Conservation (phyloP, 768 basidiomycete species). For the Sporobolomyces pararoseus region DNA sequence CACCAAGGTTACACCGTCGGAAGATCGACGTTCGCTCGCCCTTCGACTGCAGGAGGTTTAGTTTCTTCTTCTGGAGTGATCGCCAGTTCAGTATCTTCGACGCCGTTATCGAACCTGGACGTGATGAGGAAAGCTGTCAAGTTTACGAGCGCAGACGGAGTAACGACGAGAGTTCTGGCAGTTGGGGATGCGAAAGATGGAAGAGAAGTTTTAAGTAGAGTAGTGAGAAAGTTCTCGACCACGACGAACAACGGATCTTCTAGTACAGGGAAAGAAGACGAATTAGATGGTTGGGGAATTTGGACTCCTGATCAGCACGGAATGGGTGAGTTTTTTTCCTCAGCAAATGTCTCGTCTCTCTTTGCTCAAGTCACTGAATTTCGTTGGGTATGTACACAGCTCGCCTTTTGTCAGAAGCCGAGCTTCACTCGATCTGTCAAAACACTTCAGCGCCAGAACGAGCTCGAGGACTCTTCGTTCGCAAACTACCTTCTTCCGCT, state of each 20-base stretch:
- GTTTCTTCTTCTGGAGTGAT: slow-evolving; percentile 19
- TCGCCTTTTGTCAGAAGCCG: slow-evolving; percentile 39
- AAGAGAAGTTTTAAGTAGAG: slow-evolving; percentile 79
- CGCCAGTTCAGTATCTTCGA: slow-evolving; percentile 8
- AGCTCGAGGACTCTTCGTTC: slow-evolving; percentile 40
- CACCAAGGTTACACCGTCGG: slow-evolving; percentile 26
- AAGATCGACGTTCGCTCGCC: slow-evolving; percentile 11
- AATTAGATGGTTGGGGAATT: slow-evolving; percentile 44
- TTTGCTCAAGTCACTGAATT: neutral
- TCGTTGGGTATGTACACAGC: slow-evolving; percentile 13
- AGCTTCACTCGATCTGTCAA: slow-evolving; percentile 43
- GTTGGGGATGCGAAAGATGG: slow-evolving; percentile 71
- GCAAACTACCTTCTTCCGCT: slow-evolving; percentile 23
- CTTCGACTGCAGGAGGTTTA: slow-evolving; percentile 19
- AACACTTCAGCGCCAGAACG: slow-evolving; percentile 40
- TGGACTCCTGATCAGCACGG: slow-evolving; percentile 36
- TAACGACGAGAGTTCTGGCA: slow-evolving; percentile 60
- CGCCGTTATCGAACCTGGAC: slow-evolving; percentile 56
- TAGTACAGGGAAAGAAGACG: slow-evolving; percentile 15
- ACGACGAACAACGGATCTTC: slow-evolving; percentile 22
- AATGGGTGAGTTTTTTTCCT: slow-evolving; percentile 20
- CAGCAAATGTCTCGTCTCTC: neutral
- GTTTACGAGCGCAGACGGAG: slow-evolving; percentile 80
- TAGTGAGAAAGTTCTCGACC: slow-evolving; percentile 84
- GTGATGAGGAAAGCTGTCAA: slow-evolving; percentile 79